Base-by-base conservation (phyloP, 768 basidiomycete species). In the Lactarius trivialis region DNA sequence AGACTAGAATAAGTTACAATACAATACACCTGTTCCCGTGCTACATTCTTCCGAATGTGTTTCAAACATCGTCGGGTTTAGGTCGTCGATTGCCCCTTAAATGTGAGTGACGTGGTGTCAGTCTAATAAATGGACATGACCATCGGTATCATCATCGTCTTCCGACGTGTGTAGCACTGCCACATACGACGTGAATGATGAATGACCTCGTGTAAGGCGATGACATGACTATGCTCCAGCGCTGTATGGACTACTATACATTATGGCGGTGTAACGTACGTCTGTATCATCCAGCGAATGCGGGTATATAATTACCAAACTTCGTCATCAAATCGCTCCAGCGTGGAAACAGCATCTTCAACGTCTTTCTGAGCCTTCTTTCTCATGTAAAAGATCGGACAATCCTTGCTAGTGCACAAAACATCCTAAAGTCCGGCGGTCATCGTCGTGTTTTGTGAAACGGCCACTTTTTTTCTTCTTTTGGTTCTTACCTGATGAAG, bases 281-380 rank as follows among this genome's bases (percentile, higher is more conserved):
- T 49, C 32, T n/a, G 21, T 48, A 24, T 9, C 19, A 28, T 39
- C 12, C 24, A 43, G 26, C 33, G 11, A 28, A 45, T 36, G 45
- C 15, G 55, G 33, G 21, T 56, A 52, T 52, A 51, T 39, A 19
- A 65, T 55, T 70, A 93, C 90, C 90, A 91, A 30, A 78, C 68
- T 67, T 92, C 89, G 6, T 73, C 73, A 60, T 92, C 87, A 71
- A 98, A 99, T 17, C 97, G 84, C 66, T 93, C 91, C 52, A 98
- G 73, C 34, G 89, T 80, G 11, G 79, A 71, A 64, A 83, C 84
- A 3, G 90, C 82, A 68, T 98, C 94, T 65, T 92, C 92, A 0
- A 96, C 97, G 70, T 98, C 96, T 73, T 98, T 98, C 74, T 98
- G 97, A 9, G 95, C 88, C 70, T 98, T 98, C 77, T 98, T 98